Evolutionary conservation across 2,329 filamentous ascomycete species (phyloP), one percentile per base, ranked within the genome.

Genomic region (Mycosphaerella arachidis): DNA sequence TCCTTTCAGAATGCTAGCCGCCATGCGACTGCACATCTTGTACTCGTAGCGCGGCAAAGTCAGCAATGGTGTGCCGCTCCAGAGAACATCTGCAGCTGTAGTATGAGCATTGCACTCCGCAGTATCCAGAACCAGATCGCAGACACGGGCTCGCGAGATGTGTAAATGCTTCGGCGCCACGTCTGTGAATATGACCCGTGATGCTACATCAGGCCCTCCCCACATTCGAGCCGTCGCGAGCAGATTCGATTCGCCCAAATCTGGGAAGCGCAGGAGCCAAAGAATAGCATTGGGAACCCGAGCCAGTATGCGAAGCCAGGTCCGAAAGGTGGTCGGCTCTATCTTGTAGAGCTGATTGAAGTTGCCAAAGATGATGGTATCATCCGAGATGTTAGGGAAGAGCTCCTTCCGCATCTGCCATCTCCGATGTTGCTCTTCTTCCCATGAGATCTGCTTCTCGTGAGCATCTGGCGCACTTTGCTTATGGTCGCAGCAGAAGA

Each of bases 281-380:
- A 99, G 82, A 40, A 97, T 84, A 8, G 93, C 90, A 62, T 94
- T 96, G 0, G 93, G 92, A 16, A 93, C 86, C 60, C 84, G 85
- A 37, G 90, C 84, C 20, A 99, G 82, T 65, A 99, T 97, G 58
- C 94, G 90, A 30, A 99, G 80, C 92, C 94, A 99, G 46, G 90
- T 91, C 55, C 94, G 89, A 77, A 97, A 97, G 7, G 92, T 97
- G 3, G 92, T 95, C 1, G 94, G 94, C 68, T 99, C 94, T 75
- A 99, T 97, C 92, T 99, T 99, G 79, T 99, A 99, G 33, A 99
- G 81, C 74, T 99, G 94, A 72, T 99, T 99, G 77, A 99, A 99
- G 75, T 99, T 99, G 6, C 91, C 94, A 60, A 99, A 82, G 68
- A 99, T 97, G 68, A 99, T 86, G 20, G 86, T 84, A 72, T 96